Evolutionary conservation across 805 yeast species (phyloP), one percentile per base, ranked within the genome.

Genomic region (Metschnikowia anglica): DNA sequence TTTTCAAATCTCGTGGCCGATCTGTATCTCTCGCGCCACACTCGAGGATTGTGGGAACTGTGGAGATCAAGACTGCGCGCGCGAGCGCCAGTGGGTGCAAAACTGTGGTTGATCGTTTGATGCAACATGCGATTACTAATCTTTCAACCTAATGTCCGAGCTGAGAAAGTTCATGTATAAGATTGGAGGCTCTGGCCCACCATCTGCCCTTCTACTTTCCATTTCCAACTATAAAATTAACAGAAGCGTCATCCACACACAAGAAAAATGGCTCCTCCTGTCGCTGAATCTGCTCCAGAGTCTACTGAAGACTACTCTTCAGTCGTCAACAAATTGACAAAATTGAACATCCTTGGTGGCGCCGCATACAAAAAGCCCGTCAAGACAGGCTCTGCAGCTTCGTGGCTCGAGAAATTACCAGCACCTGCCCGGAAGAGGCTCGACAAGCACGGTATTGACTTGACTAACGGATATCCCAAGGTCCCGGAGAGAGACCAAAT

Each of bases 391-490:
- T 4, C 41, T 13, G 42, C 41, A 7, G 53, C 48, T 4, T 49
- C 55, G 9, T 49, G 54, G 52, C 36, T 49, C 17, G 52, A 52
- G 28, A 44, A 30, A 10, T 47, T 60, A 41, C 65, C 63, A 5
- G 54, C 42, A 15, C 37, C 60, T 2, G 52, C 65, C 29, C 53
- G 52, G 37, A 48, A 45, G n/a, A 48, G 65, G 28, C 55, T 45
- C 39, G 59, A 55, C 6, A 59, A 50, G 36, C 47, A 59, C 44
- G 56, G 57, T 31, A 51, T 61, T 19, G 62, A 60, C 42, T 49
- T 59, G 43, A 55, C 62, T 6, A 34, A 52, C 20, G 65, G 65
- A 0, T 61, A 61, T 48, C 65, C 65, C 19, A 52, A 44, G 37
- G 44, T 51, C 11, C 65, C 65, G 3, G 47, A 53, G 2, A 37